These are phyloP conservation scores for Mortierella sp. DNA, from an alignment of 371 early-diverging fungal species.

Conservation along the genomic window DNA sequence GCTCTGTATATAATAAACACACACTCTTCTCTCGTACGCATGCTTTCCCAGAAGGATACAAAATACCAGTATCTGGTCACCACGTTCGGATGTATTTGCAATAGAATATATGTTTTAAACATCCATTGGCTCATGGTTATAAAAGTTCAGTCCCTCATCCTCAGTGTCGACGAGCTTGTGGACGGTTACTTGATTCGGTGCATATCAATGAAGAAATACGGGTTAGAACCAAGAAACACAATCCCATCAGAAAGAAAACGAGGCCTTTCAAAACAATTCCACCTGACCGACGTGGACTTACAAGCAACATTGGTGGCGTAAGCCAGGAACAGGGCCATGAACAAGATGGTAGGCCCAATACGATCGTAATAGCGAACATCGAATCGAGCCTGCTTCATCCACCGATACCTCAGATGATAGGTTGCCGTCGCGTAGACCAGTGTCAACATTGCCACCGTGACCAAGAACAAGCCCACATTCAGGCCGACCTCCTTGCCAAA, in stretches of 20 bases:
- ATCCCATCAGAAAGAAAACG: neutral
- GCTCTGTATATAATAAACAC: no score
- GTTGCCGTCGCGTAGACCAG: constrained; percentile 30
- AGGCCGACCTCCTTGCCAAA: constrained; percentile 73
- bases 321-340: constrained; percentile 33
- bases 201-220: neutral
- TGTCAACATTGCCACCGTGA: constrained; percentile 28
- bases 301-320: constrained; percentile 38
- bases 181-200: constrained; percentile 25
- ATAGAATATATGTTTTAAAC: constrained; percentile 11
- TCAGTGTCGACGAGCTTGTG: constrained; percentile 13
- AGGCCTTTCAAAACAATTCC: neutral
- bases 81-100: no score
- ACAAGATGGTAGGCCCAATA: constrained; percentile 31
- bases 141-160: constrained; percentile 21
- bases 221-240: no score
- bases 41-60: no score
- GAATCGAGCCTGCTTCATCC: constrained; percentile 33
- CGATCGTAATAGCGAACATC: constrained; percentile 41
- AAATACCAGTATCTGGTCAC: neutral
- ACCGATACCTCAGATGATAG: constrained; percentile 32
- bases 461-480: constrained; percentile 41
- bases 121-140: constrained; percentile 17
- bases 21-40: no score
- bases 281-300: constrained; percentile 35